Percentiles rank a stretch among this genome's conserved stretches.
These are phyloP conservation scores for Dipodascus geniculatus DNA, from an alignment of 805 yeast genomes.

Conservation along the genomic window DNA sequence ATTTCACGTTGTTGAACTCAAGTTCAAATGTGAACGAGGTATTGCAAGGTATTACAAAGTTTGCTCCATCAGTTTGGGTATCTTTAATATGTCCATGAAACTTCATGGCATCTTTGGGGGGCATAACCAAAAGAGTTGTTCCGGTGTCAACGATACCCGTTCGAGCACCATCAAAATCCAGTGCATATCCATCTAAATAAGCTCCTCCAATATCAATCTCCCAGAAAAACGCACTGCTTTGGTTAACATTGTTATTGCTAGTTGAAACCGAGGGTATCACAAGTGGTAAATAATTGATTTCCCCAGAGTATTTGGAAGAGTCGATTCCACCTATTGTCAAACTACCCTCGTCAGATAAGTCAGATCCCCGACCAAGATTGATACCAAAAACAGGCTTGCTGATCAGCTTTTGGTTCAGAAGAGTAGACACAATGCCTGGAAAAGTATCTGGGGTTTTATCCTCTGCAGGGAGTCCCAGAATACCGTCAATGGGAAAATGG, in stretches of 20 bases:
- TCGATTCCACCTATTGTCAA: slow-evolving; percentile 33
- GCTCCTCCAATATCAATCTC: slow-evolving; percentile 32
- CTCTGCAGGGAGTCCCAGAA: slow-evolving; percentile 45
- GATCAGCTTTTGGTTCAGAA: slow-evolving; percentile 17
- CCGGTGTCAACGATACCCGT: slow-evolving; percentile 51
- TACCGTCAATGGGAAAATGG: slow-evolving; percentile 44
- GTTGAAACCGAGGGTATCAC: slow-evolving; percentile 18
- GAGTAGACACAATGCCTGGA: slow-evolving; percentile 18
- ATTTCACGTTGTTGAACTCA: slow-evolving; percentile 33
- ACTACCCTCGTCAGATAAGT: slow-evolving; percentile 29
- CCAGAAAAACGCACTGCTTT: slow-evolving; percentile 32
- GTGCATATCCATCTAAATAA: slow-evolving; percentile 25
- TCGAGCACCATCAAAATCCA: slow-evolving; percentile 22
- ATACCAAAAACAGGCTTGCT: slow-evolving; percentile 32
- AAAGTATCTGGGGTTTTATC: slow-evolving; percentile 27
- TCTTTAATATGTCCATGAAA: slow-evolving; percentile 41
- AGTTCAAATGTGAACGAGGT: slow-evolving; percentile 32
- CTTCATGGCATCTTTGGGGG: slow-evolving; percentile 40
- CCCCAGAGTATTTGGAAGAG: slow-evolving; percentile 30
- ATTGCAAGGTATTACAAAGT: slow-evolving; percentile 50
- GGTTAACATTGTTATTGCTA: neutral
- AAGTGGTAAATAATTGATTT: slow-evolving; percentile 29
- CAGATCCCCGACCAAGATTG: slow-evolving; percentile 28
- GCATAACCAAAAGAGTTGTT: slow-evolving; percentile 48
- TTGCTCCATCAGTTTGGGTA: slow-evolving; percentile 47